Conservation (phyloP, 2,329 filamentous ascomycete species). For the Herpotrichia juniperi region DNA sequence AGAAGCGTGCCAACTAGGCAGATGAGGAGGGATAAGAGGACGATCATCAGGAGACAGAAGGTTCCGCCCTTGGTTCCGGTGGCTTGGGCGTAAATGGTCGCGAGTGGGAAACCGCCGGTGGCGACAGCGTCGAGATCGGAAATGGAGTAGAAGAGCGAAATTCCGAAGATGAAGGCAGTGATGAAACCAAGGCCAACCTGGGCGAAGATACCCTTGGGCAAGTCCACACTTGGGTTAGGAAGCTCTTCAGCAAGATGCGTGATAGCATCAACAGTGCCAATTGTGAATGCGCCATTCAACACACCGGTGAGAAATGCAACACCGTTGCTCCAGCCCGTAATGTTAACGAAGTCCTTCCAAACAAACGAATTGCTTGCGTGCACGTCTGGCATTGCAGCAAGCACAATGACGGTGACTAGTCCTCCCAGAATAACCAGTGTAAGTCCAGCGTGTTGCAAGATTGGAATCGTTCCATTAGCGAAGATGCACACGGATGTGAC, state of each 20-base stretch:
- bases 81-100: conserved; percentile 64
- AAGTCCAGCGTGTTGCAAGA: conserved; percentile 59
- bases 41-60: conserved; percentile 49
- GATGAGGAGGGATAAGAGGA: conserved; percentile 57
- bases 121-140: conserved; percentile 47
- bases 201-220: conserved; percentile 36
- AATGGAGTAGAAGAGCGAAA: conserved; percentile 56
- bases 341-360: conserved; percentile 49
- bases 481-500: conserved; percentile 51
- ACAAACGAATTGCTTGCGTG: conserved; percentile 46
- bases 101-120: conserved; percentile 61
- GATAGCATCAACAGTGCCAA: conserved; percentile 63
- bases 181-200: conserved; percentile 32
- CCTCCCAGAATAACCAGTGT: conserved; percentile 58
- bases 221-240: conserved; percentile 31
- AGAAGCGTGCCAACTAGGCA: conserved; percentile 61
- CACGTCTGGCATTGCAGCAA: conserved; percentile 56
- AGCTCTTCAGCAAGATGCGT: conserved; percentile 63
- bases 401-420: conserved; percentile 59
- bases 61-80: conserved; percentile 42
- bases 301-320: conserved; percentile 68
- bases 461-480: conserved; percentile 57
- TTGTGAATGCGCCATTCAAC: conserved; percentile 69
- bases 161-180: conserved; percentile 31
- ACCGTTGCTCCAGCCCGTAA: conserved; percentile 54